Percentiles rank a stretch among this genome's conserved stretches.
Conservation (phyloP, 176 grass and related monocot genomes). For the Triticum monococcum region DNA sequence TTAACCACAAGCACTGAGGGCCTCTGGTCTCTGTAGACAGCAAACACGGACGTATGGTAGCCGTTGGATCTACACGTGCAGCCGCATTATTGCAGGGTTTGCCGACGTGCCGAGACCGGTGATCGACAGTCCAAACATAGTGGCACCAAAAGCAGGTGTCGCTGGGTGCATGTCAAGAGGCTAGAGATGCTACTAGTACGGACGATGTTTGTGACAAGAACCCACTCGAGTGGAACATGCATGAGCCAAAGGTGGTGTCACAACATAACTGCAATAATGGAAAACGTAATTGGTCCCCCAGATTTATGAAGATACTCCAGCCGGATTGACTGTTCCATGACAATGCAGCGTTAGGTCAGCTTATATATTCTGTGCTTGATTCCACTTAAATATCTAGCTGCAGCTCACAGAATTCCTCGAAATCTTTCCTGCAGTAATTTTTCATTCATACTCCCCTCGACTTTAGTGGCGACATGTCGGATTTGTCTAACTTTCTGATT, state of each 20-base stretch:
- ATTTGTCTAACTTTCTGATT: too few relatives aligned
- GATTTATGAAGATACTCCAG: slow-evolving; percentile 15
- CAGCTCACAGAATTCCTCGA: neutral
- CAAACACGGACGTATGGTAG: neutral
- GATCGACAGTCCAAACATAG: neutral
- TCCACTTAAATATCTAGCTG: slow-evolving; percentile 1
- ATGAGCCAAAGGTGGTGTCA: slow-evolving; percentile 2
- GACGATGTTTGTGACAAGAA: slow-evolving; percentile 34
- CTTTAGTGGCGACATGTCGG: too few relatives aligned
- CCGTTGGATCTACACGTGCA: neutral
- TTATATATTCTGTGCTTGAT: neutral
- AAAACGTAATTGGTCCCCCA: neutral
- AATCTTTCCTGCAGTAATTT: neutral
- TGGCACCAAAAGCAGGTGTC: slow-evolving; percentile 20
- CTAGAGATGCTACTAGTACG: neutral
- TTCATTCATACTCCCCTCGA: too few relatives aligned
- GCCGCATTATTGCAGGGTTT: neutral
- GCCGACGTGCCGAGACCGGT: neutral
- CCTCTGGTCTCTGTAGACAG: neutral
- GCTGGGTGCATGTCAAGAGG: neutral
- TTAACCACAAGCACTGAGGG: neutral
- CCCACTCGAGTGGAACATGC: slow-evolving; percentile 14
- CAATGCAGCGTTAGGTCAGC: neutral
- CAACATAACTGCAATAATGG: slow-evolving; percentile 24
- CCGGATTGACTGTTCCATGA: slow-evolving; percentile 17